phyloP scores from a whole-genome alignment of 2,329 filamentous ascomycete genomes.

The Colletotrichum tofieldiae region DNA sequence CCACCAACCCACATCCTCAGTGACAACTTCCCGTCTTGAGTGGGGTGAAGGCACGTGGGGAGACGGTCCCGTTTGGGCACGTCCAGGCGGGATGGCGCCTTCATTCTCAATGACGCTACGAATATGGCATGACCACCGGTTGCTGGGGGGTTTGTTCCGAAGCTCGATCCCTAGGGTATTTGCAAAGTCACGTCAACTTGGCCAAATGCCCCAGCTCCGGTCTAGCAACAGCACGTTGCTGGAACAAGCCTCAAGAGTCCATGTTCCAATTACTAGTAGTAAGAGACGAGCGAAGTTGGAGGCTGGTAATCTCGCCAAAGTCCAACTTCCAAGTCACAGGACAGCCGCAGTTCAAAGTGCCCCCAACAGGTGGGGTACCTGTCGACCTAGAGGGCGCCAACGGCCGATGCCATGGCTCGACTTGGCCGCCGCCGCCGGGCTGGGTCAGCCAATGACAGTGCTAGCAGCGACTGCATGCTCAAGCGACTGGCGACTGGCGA shows the following conservation, averaged over 20 bases:
- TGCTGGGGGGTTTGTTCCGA: neutral
- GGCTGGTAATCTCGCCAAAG: neutral
- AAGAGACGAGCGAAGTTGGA: too few species aligned
- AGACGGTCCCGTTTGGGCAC: neutral
- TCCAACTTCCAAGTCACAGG: neutral
- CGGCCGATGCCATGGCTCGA: slow-evolving; percentile 9
- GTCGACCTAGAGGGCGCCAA: neutral
- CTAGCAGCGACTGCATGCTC: slow-evolving; percentile 30
- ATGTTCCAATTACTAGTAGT: too few species aligned
- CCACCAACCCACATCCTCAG: neutral
- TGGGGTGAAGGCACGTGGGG: neutral
- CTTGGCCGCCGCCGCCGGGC: neutral
- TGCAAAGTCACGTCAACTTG: too few species aligned
- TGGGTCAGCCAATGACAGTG: slow-evolving; percentile 30
- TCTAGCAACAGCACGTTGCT: too few species aligned
- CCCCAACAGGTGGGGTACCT: neutral
- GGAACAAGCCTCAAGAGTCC: too few species aligned
- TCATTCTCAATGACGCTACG: neutral
- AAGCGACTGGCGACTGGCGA: slow-evolving; percentile 33
- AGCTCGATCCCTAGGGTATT: neutral
- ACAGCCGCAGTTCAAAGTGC: neutral
- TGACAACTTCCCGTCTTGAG: neutral
- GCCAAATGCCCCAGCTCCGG: too few species aligned
- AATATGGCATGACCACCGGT: neutral
- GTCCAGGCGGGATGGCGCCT: too few species aligned